phyloP scores from a whole-genome alignment of 2,329 filamentous ascomycete genomes.

The Pseudogymnoascus pannorum region DNA sequence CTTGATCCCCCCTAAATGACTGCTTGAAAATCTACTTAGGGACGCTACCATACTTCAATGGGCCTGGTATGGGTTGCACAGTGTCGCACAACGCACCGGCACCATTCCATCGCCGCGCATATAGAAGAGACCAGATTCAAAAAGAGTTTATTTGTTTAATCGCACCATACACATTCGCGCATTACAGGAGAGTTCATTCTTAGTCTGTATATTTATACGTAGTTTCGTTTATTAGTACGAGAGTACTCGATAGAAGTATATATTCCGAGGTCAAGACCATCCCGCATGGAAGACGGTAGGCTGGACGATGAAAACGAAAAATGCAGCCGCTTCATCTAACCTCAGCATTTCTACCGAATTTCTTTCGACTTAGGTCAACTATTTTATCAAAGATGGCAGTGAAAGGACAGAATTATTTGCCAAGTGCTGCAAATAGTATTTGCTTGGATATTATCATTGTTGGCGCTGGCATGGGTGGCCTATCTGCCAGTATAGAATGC shows the following conservation, averaged over 20 bases:
- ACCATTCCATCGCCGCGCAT: neutral
- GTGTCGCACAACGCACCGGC: neutral
- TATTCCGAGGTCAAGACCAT: neutral
- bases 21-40: neutral
- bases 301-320: neutral
- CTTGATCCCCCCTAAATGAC: neutral
- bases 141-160: neutral
- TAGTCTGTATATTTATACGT: neutral
- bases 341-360: neutral
- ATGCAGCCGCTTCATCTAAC: neutral
- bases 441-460: constrained; percentile 36
- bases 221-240: neutral
- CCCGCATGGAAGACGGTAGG: neutral
- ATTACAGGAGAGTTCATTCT: neutral
- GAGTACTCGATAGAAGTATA: neutral
- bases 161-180: neutral
- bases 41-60: neutral
- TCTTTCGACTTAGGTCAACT: neutral
- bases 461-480: constrained; percentile 49
- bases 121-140: neutral
- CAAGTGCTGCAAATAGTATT: neutral
- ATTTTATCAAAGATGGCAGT: neutral
- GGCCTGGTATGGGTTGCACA: neutral
- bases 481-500: constrained; percentile 34
- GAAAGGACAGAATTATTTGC: neutral